Base-by-base conservation (phyloP, 768 basidiomycete genomes). In the Guyanaporus albipodus region DNA sequence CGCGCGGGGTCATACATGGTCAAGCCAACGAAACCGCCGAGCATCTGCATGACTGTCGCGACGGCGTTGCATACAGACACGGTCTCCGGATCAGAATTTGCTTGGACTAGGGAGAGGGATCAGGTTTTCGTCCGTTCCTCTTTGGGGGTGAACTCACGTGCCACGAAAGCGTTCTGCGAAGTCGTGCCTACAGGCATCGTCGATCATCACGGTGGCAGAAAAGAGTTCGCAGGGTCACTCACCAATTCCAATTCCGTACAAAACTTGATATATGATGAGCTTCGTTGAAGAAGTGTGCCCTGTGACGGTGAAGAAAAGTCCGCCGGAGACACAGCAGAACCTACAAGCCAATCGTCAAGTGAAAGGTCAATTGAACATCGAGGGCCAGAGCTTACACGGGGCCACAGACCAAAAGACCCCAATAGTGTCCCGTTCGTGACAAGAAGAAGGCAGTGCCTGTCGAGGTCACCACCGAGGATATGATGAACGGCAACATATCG, bases 401-500 rank as follows among this genome's bases (percentile, higher is more conserved):
- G 2, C 56, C 52, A 12, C 45, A 3, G 8, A 44, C 45, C 15
- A 59, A 40, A 11, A 53, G 33, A 22, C 42, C 12, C 54, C 51
- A 60, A 52, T 27, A 59, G 14, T 41, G 53, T 23, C 44, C 49
- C 14, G 37, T 45, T 31, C 43, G 48, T 35, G 51, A 57, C 28
- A 53, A 21, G 47, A 50, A 32, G 9, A 45, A 17, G 8, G 54
- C 48, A 9, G 42, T 37, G 24, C 34, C 6, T 9, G 54, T 45
- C 2, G 50, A 38, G 15, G 54, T 46, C 15, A 50, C n/a, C 15
- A 45, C 48, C 26, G 45, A 40, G 6, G 42, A 44, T 6, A 61
- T 29, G 17, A 61, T 18, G 39, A 54, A 58, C 7, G 60, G 58
- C 12, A 60, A 42, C 36, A 60, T 49, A 39, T 60, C 53, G 8